Percentiles rank a stretch among this genome's conserved stretches.
Conservation (phyloP, 1,284 basidiomycete species). For the Malassezia caprae region DNA sequence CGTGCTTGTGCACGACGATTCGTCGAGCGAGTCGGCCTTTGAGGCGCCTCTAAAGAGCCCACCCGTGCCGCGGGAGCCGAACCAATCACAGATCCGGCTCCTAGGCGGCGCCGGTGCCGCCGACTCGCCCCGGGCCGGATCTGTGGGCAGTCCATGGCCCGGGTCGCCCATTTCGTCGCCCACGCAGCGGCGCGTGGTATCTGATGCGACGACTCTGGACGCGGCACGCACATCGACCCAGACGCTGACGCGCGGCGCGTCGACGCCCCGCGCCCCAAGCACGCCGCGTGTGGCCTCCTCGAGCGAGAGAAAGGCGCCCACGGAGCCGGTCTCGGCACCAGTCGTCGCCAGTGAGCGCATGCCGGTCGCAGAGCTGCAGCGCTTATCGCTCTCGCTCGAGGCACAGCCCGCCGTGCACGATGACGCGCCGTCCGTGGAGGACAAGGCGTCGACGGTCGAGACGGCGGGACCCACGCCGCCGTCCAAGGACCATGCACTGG, state of each 20-base stretch:
- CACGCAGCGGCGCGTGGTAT: not conserved
- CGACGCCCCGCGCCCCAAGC: not conserved
- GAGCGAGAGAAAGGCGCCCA: not conserved
- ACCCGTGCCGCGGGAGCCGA: not conserved
- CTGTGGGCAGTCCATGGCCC: not conserved
- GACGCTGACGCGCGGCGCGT: not conserved
- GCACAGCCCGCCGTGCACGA: not conserved
- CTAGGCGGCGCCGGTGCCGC: not conserved
- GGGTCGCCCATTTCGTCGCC: not conserved
- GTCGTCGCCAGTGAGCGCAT: not conserved
- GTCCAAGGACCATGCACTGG: not conserved
- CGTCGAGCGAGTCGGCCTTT: constrained; percentile 6
- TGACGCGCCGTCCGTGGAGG: not conserved
- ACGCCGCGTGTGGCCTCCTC: not conserved
- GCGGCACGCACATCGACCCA: not conserved
- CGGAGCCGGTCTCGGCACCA: not conserved
- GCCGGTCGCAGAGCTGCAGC: not conserved
- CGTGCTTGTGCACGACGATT: not conserved
- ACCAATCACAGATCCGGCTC: constrained; percentile 7
- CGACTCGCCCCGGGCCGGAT: not conserved
- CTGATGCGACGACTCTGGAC: not conserved
- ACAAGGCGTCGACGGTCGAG: not conserved
- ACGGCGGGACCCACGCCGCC: constrained; percentile 1
- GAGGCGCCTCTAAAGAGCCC: constrained; percentile 8
- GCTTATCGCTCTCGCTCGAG: not conserved